Base-by-base conservation (phyloP, 2,329 filamentous ascomycete genomes). In the Paramyrothecium sp. region DNA sequence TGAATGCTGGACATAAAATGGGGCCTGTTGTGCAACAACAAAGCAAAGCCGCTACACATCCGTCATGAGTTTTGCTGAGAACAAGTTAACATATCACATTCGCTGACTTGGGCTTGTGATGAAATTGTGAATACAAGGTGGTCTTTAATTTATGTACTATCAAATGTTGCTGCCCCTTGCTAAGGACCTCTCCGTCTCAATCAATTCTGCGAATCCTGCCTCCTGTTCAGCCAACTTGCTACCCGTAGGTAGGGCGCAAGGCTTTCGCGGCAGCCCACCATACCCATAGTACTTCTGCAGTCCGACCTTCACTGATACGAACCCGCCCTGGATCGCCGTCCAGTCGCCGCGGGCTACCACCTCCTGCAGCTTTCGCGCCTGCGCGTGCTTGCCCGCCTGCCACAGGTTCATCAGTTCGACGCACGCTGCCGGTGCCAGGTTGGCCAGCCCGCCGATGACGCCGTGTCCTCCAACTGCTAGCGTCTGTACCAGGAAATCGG, bases 401-500 rank as follows among this genome's bases (percentile, higher is more conserved):
- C 85, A 89, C 7, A 90, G 75, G 60, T 84, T 74, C 55, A 86
- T 71, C 17, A 91, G 74, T 65, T 84, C 76, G 23, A 87, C 80
- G 70, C 88, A 89, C 3, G 87, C 77, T 66, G 83, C 82, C 10
- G 88, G 89, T 2, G 86, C 81, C 49, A 92, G 77, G 70, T 93
- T 92, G 30, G 83, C 90, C 55, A 89, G 78, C 13, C 89, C 90
- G 16, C 85, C 86, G 60, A 92, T 89, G 65, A 90, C 83, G 34
- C 90, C 89, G 57, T 88, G 84, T 3, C 87, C 89, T 22, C 89
- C 89, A 3, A 85, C 88, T 48, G 89, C 79, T 44, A 91, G 72
- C 1, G 86, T 87, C 70, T 91, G 89, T 13, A 92, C 73, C 13
- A 86, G 88, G 71, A 91, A 91, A 74, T 92, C 89, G 54, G 88